Conservation (phyloP, 192 early-diverging fungal species). For the Pilobolus umbonatus region DNA sequence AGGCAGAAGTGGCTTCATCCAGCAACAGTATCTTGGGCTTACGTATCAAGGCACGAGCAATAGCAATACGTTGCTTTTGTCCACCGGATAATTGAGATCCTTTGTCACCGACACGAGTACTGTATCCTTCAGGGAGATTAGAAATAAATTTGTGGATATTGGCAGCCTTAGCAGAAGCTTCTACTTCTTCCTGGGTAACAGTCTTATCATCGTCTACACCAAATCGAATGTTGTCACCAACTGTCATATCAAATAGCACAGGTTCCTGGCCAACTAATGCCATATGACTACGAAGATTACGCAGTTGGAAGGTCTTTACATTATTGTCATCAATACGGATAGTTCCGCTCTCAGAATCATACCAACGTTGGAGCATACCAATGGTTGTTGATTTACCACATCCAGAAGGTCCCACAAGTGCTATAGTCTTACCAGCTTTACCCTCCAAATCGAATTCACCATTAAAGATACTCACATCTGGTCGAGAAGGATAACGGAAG, state of each 20-base stretch:
- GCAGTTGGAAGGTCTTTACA: slow-evolving; percentile 55
- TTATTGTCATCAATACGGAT: slow-evolving; percentile 56
- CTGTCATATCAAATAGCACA: slow-evolving; percentile 79
- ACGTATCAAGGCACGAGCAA: slow-evolving; percentile 82
- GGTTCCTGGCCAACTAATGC: slow-evolving; percentile 88
- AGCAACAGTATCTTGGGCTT: slow-evolving; percentile 76
- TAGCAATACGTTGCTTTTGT: slow-evolving; percentile 76
- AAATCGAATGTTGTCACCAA: slow-evolving; percentile 82
- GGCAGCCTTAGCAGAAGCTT: slow-evolving; percentile 44
- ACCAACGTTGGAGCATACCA: slow-evolving; percentile 66
- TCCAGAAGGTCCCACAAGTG: slow-evolving; percentile 83
- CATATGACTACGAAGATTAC: slow-evolving; percentile 59
- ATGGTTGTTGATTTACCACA: slow-evolving; percentile 73
- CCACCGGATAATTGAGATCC: slow-evolving; percentile 57
- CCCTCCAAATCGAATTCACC: slow-evolving; percentile 47
- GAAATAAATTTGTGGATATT: slow-evolving; percentile 60
- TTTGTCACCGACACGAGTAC: slow-evolving; percentile 65
- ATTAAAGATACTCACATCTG: slow-evolving; percentile 52
- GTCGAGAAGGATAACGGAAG: slow-evolving; percentile 68
- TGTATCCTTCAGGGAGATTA: slow-evolving; percentile 52
- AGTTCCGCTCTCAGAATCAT: slow-evolving; percentile 60
- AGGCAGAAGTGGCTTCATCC: slow-evolving; percentile 74
- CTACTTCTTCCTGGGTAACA: slow-evolving; percentile 47
- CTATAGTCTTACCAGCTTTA: slow-evolving; percentile 62
- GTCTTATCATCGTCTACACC: slow-evolving; percentile 34